A percentile compares a stretch with the other conserved stretches of the same genome.
Evolutionary conservation across 345 rosid species (phyloP).

Genomic region (Cardiospermum halicacabum): DNA sequence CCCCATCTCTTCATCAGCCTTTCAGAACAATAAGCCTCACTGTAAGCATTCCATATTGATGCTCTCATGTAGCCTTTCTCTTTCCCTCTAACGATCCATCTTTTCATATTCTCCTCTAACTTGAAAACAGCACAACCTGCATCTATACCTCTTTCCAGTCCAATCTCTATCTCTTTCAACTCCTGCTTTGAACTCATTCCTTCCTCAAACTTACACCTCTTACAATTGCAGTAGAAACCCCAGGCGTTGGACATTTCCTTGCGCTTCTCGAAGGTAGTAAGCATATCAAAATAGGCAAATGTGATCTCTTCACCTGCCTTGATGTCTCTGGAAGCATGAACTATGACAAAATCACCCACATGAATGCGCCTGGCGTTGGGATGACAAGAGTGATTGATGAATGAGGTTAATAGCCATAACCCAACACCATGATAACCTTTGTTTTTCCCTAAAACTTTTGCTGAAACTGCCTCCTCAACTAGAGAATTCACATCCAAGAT

Average conservation of each 20-base stretch:
- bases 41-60: constrained; percentile 67
- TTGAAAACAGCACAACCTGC: constrained; percentile 43
- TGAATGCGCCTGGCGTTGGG: constrained; percentile 76
- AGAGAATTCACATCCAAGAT: constrained; percentile 82
- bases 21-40: constrained; percentile 48
- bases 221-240: constrained; percentile 71
- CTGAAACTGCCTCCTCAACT: constrained; percentile 74
- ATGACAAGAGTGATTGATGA: constrained; percentile 77
- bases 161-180: constrained; percentile 45
- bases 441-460: constrained; percentile 72
- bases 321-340: constrained; percentile 72
- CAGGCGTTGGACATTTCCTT: constrained; percentile 57
- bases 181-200: constrained; percentile 38
- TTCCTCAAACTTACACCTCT: constrained; percentile 67
- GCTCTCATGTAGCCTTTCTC: constrained; percentile 78
- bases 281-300: constrained; percentile 61
- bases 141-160: constrained; percentile 56
- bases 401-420: constrained; percentile 67
- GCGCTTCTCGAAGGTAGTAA: constrained; percentile 46
- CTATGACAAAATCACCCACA: constrained; percentile 57
- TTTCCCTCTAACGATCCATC: constrained; percentile 61
- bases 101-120: constrained; percentile 73
- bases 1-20: constrained; percentile 63
- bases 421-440: constrained; percentile 76
- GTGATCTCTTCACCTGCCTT: constrained; percentile 83